Base-by-base conservation (phyloP, 768 basidiomycete genomes). In the Kwoniella dendrophila region DNA sequence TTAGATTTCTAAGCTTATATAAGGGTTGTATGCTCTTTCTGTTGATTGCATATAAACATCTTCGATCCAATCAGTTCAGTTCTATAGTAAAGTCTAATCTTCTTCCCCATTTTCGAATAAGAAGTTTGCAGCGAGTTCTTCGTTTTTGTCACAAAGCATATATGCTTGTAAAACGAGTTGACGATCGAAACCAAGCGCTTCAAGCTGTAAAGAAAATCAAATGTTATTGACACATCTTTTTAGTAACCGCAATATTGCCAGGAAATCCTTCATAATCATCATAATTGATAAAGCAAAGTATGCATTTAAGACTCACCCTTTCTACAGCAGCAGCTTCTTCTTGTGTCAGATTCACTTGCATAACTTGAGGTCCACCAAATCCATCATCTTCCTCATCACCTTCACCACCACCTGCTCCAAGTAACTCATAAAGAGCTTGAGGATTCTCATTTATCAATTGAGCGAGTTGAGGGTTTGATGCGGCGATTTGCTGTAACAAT, bases 121-220 rank as follows among this genome's bases (percentile, higher is more conserved):
- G 71, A 88, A 95, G 74, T 96, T 96, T 14, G 95, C 96, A 8
- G 96, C 93, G 20, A 94, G 81, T 75, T 97, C 92, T 80, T 98
- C 96, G 74, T 98, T 92, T 84, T 90, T 92, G 78, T 92, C 96
- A 79, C 94, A 97, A 10, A 78, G 62, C 58, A 80, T 64, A 80
- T 90, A 99, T 1, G 96, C 96, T 79, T 97, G 86, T 34, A 94
- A 81, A n/a, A 84, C 95, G 0, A 82, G 82, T 44, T 92, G 83
- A 40, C 91, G 85, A 18, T 90, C 79, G 79, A 99, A 98, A 0
- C 96, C 95, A 47, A 98, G 85, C 0, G 82, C 87, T 80, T 90
- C 86, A 64, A 96, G 82, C 94, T 96, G 67, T 2, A 33, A 18
- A 29, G 6, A 11, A 10, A 18, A 18, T n/a, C 4, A n/a, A 12